Evolutionary conservation across 176 grass and related monocot genomes (phyloP), one percentile per base, ranked within the genome.

Genomic region (Otatea glauca): DNA sequence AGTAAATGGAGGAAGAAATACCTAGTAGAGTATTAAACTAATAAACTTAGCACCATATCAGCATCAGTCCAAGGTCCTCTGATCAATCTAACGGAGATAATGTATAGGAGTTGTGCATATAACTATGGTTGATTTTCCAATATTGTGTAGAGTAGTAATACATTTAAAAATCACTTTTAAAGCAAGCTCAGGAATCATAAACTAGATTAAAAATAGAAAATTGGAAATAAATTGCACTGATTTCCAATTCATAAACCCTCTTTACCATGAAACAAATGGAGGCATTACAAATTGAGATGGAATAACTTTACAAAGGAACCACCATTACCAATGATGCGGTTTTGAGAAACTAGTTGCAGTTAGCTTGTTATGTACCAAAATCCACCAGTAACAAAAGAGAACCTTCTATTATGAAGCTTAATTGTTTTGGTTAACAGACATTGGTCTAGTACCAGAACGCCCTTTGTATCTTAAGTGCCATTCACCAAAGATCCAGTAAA

Each of bases 191-290:
- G 0, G 75, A 78, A 47, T 70, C 32, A 23, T 25, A 34, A 37
- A 48, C 13, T 45, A 32, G 2, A 59, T 72, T 73, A 34, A 16
- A 16, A 70, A 70, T 11, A 47, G 5, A 79, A 42, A 66, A 53
- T 24, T 81, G 42, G 35, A 58, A 43, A 78, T 32, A 78, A 65
- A 65, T 23, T 74, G 21, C 15, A 48, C 59, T 24, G 16, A 49
- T 78, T 71, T 78, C 21, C 49, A 75, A 39, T 60, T 18, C 49
- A 38, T 61, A 68, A 61, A 39, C 18, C 20, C 44, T 66, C 51
- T 87, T 75, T 70, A 42, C 17, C 42, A 82, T 37, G 50, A 68
- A 76, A 69, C 3, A 62, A 67, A 50, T n/a, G 59, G 65, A 39
- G 34, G 10, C 9, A 7, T 44, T n/a, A 3, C 58, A 63, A 24